Base-by-base conservation (phyloP, 345 rosid species). In the Ceriops tagal region DNA sequence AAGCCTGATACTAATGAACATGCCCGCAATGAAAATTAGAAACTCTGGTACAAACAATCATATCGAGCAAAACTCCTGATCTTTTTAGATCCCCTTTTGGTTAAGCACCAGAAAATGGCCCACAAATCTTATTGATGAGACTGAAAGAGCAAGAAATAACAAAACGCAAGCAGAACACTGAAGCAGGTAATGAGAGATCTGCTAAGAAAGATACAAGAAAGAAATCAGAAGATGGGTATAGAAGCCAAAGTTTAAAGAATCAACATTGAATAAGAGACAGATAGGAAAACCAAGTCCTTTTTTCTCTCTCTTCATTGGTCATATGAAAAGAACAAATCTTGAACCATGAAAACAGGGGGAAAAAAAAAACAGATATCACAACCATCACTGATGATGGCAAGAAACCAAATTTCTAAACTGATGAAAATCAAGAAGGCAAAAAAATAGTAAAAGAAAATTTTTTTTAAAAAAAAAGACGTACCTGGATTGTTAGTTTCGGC, bases 401-500 rank as follows among this genome's bases (percentile, higher is more conserved):
- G 67, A 28, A 64, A 64, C 18, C 13, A 28, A 62, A 58, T 60
- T 5, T 61, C 16, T 27, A 56, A 30, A 65, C 22, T 62, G 31
- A 62, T 66, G 19, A 75, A 37, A 73, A 61, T 43, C 64, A 68
- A 69, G 62, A 64, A 71, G 35, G 53, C 9, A 66, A n/a, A 30
- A 27, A 13, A 27, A 10, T 1, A 27, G 20, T 11, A 8, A 18
- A 39, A 37, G 32, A 60, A 19, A 59, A 63, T 64, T 24, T 24
- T 24, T 24, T 24, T 43, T 61, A 56, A 31, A 62, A 51, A 73
- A 21, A 65, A n/a, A 30, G 57, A 70, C 63, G 58, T 27, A 80
- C 95, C 84, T 73, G 83, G 78, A 71, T 62, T 62, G 68, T 72
- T 73, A 73, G 77, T 66, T 49, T 63, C 64, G 60, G 86, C 81